phyloP scores from a whole-genome alignment of 73 alveolate genomes.

The Tetrahymena elliotti region DNA sequence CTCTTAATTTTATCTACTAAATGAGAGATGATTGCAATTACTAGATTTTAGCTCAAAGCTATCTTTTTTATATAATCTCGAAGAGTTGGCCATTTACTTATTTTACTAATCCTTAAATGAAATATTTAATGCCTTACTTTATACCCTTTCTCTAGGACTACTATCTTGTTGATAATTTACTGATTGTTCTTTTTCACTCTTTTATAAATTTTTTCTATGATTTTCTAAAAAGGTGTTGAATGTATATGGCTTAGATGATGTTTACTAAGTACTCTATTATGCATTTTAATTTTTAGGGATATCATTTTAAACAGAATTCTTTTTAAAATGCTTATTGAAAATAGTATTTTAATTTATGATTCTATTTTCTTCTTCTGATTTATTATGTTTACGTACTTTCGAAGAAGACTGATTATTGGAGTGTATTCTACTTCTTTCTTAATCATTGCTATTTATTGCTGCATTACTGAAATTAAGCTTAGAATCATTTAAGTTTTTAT shows the following conservation, averaged over 20 bases:
- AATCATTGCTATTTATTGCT: neutral
- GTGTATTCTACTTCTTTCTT: neutral
- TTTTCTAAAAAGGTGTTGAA: neutral
- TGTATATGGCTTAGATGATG: neutral
- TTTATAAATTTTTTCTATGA: neutral
- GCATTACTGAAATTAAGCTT: neutral
- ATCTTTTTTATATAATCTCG: neutral
- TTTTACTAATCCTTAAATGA: neutral
- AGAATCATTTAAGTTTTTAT: neutral
- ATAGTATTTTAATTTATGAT: neutral
- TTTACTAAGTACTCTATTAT: neutral
- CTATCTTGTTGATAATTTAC: neutral
- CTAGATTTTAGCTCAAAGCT: neutral
- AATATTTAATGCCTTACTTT: neutral
- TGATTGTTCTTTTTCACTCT: neutral
- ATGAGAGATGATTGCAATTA: neutral
- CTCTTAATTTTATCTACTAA: neutral
- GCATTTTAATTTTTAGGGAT: neutral
- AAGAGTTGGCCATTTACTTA: neutral
- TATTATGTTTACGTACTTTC: neutral
- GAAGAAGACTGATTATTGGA: neutral
- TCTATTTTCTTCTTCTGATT: neutral
- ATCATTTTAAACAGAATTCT: neutral
- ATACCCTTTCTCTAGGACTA: neutral
- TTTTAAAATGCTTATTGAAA: neutral